Evolutionary conservation across 495 filamentous ascomycete genomes (phyloP), one percentile per base, ranked within the genome.

Genomic region (Halenospora varia): DNA sequence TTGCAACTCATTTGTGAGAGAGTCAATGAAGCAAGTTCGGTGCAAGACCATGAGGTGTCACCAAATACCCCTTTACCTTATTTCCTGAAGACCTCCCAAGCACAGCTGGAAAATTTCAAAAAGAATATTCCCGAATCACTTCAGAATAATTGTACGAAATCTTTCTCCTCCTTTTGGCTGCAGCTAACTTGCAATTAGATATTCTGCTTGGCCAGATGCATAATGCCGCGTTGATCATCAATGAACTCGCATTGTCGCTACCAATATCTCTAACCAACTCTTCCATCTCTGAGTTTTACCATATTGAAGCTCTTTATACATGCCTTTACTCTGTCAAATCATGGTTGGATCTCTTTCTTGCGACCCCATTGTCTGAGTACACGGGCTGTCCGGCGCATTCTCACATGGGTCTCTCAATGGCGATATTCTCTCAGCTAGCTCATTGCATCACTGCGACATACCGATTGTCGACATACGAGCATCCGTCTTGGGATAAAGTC

Each of bases 401-500:
- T n/a, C n/a, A n/a, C n/a, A n/a, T n/a, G n/a, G 71, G 67, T 3
- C 54, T 80, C 29, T 65, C 73, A 2, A 69, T 71, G 24, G 61
- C 68, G 2, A 53, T 73, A 0, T 74, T 74, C 44, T 64, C 72
- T 17, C 73, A 80, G 44, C 70, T 80, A 25, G 65, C 71, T 6
- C 71, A 73, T 39, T 70, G 66, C 40, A 23, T 79, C 0, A 63
- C 76, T 8, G 63, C 63, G 2, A 56, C 78, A 13, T 82, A 73
- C 64, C 71, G 67, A 29, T 68, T 82, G 6, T 66, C 69, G 8
- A 75, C 67, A 0, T 57, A 76, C 22, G 53, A 48, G 9, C 41
- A 72, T 48, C 67, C 72, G 2, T 56, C 53, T 20, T 76, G 72
- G 74, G 70, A 75, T n/a, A n/a, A n/a, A n/a, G n/a, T n/a, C n/a